These are phyloP conservation scores for Xerocomellus chrysenteron DNA, from an alignment of 768 basidiomycete species.

Conservation along the genomic window DNA sequence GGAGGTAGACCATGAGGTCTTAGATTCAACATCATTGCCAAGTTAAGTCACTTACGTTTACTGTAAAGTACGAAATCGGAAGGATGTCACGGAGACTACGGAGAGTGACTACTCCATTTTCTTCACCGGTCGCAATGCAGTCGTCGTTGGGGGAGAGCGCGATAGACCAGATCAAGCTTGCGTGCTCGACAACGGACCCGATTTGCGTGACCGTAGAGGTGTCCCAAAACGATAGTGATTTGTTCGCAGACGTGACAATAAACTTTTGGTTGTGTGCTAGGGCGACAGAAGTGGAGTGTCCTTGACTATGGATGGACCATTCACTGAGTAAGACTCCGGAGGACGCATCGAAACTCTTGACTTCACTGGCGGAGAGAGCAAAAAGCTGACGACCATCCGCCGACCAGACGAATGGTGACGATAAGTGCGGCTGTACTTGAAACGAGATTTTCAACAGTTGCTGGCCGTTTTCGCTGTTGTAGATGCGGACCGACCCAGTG, in stretches of 20 bases:
- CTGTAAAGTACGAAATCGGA: not conserved
- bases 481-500: constrained; percentile 3
- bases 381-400: constrained; percentile 4
- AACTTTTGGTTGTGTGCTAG: constrained; percentile 1
- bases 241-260: not conserved
- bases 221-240: constrained; percentile 5
- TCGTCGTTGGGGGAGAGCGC: constrained; percentile 1
- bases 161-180: not conserved
- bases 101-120: not conserved
- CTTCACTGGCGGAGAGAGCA: not conserved
- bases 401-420: not conserved
- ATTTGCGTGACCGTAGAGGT: not conserved
- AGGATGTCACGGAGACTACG: not conserved
- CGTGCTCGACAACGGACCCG: not conserved
- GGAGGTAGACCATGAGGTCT: not conserved
- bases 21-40: not conserved
- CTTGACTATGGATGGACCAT: not conserved
- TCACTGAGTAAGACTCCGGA: not conserved
- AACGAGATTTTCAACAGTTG: not conserved
- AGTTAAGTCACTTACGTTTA: not conserved
- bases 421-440: too few relatives aligned
- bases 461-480: not conserved
- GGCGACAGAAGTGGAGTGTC: not conserved
- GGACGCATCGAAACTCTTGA: constrained; percentile 2
- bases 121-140: constrained; percentile 1